Conservation (phyloP, 2,329 filamentous ascomycete species). For the Beauveria rudraprayagi region DNA sequence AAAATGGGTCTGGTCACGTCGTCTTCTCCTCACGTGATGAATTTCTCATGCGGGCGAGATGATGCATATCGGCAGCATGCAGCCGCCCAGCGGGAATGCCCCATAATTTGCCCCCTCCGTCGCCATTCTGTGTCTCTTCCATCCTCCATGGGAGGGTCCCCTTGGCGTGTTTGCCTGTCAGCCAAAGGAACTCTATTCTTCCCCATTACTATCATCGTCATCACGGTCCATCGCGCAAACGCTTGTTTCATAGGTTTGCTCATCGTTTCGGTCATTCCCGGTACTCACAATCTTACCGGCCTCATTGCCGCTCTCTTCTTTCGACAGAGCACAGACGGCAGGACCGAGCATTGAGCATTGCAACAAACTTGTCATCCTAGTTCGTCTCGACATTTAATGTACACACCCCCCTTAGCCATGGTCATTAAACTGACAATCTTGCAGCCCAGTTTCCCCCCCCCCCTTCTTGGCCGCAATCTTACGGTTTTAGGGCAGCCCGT, state of each 20-base stretch:
- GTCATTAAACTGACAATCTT: neutral
- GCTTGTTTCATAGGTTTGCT: neutral
- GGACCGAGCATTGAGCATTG: neutral
- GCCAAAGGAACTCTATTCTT: neutral
- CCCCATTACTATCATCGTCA: neutral
- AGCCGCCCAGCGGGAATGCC: slow-evolving; percentile 7
- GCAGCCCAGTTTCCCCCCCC: neutral
- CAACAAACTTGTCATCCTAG: neutral
- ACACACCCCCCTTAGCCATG: neutral
- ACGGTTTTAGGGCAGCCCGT: neutral
- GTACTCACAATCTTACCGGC: neutral
- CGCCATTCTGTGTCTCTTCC: neutral
- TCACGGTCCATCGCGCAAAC: neutral
- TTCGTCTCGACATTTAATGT: neutral
- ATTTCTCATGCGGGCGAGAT: slow-evolving; percentile 7
- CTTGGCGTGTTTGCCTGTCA: neutral
- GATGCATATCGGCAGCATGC: slow-evolving; percentile 8
- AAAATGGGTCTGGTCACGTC: slow-evolving; percentile 10
- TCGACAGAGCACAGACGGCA: neutral
- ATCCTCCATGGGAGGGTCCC: neutral
- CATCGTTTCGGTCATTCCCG: neutral
- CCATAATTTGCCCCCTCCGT: neutral
- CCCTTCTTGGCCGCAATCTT: slow-evolving; percentile 2
- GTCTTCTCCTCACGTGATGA: slow-evolving; percentile 7
- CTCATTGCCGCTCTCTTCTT: neutral